phyloP scores from a whole-genome alignment of 257 asterid species.

The Solanum chiquidenum region DNA sequence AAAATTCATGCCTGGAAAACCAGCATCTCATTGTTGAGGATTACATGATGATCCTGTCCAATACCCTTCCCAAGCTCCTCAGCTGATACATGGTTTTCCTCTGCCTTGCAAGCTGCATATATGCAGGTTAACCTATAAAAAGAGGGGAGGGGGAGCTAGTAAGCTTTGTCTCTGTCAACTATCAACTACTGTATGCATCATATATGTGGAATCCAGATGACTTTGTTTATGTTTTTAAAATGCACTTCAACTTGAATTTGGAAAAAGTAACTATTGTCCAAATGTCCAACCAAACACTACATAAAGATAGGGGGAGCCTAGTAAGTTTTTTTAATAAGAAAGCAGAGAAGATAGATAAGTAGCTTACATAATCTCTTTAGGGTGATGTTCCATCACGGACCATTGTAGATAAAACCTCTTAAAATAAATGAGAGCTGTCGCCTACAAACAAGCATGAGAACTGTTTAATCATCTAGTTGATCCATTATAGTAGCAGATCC shows the following conservation, averaged over 20 bases:
- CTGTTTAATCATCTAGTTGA: slow-evolving; percentile 1
- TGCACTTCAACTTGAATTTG: background rate
- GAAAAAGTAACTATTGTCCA: background rate
- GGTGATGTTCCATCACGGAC: slow-evolving; percentile 99
- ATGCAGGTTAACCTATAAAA: slow-evolving; percentile 86
- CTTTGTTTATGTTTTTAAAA: background rate
- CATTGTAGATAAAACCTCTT: slow-evolving; percentile 93
- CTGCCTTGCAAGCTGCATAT: slow-evolving; percentile 94
- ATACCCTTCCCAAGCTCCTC: slow-evolving; percentile 99
- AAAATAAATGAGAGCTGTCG: slow-evolving; percentile 89
- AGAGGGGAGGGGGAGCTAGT: background rate
- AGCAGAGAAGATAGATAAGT: slow-evolving; percentile 8
- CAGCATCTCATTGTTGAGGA: slow-evolving; percentile 86
- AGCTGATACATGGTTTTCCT: slow-evolving; percentile 96
- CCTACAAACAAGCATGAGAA: slow-evolving; percentile 42
- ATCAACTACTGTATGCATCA: background rate
- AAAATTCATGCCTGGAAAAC: slow-evolving; percentile 75
- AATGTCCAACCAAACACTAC: background rate
- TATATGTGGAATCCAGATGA: background rate
- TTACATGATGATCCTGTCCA: slow-evolving; percentile 84
- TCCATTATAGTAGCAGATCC: background rate
- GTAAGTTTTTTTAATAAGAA: background rate
- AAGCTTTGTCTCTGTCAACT: background rate
- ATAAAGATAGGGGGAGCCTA: background rate
- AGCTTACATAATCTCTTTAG: slow-evolving; percentile 81